Base-by-base conservation (phyloP, 768 basidiomycete species). In the Grammothele lineata region DNA sequence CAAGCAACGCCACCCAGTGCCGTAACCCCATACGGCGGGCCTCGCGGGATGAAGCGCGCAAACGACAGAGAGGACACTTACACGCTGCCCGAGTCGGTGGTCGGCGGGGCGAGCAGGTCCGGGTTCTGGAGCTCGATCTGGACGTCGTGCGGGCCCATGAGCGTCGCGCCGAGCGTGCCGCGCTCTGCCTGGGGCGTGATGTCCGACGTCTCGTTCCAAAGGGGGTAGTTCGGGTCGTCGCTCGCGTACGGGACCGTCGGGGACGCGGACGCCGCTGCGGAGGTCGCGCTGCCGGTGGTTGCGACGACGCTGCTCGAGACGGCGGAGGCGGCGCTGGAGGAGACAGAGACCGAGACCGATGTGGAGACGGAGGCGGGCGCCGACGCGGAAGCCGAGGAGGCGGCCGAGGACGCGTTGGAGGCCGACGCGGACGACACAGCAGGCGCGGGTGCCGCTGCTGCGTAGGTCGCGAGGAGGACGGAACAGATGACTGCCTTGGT, bases 61-160 rank as follows among this genome's bases (percentile, higher is more conserved):
- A 30, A 14, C 8, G 27, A 30, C 27, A 30, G 27, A 30, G 14
- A 7, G 27, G 27, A 14, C 9, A 55, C 71, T 38, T 47, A 69
- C 72, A 86, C 66, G 19, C 48, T 50, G 12, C 84, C 83, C 19
- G 66, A 56, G 56, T 87, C 85, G 0, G 85, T 84, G 5, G 71
- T 73, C 3, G 85, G 85, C 37, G 81, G 80, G 8, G 78, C 78
- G 0, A 85, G 53, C 4, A 69, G 43, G 42, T 85, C 77, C 6
- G 80, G 68, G 42, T 83, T 81, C 60, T 85, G 68, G 22, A 72
- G 42, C 41, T 79, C 72, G n/a, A 84, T 32, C 3, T 73, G 72
- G 4, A 73, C 48, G 55, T 86, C 81, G 43, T 81, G 66, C 0
- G 79, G 83, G 1, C 79, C 83, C 1, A 85, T 56, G 43, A 85